Conservation (phyloP, 306 rosid genomes). For the Spatholobus suberectus region DNA sequence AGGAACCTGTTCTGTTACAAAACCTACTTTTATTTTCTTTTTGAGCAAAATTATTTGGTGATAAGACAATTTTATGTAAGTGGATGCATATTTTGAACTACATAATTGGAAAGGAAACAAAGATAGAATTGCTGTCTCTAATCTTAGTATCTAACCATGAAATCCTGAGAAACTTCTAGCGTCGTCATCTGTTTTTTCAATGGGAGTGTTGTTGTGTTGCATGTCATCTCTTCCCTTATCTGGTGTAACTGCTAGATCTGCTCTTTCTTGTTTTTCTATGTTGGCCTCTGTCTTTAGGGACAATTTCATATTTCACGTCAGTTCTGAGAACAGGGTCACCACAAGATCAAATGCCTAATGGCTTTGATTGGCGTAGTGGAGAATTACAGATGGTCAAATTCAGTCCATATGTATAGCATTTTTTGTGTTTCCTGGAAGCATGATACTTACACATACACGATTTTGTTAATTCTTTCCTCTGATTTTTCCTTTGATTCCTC, state of each 20-base stretch:
- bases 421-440: slow-evolving; percentile 16
- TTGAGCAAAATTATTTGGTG: not conserved
- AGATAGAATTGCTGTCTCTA: not conserved
- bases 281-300: not conserved
- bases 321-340: not conserved
- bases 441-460: not conserved
- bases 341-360: not conserved
- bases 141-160: not conserved
- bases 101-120: not conserved
- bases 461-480: slow-evolving; percentile 2
- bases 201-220: not conserved
- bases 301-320: not conserved
- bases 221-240: slow-evolving; percentile 19
- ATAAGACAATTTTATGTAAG: not conserved
- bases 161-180: not conserved
- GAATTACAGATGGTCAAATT: slow-evolving; percentile 9
- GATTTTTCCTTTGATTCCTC: not conserved
- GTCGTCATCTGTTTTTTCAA: not conserved
- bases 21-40: not conserved
- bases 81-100: slow-evolving; percentile 15
- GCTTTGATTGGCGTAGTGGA: not conserved
- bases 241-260: not conserved
- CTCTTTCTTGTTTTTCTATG: not conserved
- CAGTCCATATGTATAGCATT: not conserved
- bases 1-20: slow-evolving; percentile 1